Base-by-base conservation (phyloP, 2,329 filamentous ascomycete genomes). In the Escovopsis sp. region DNA sequence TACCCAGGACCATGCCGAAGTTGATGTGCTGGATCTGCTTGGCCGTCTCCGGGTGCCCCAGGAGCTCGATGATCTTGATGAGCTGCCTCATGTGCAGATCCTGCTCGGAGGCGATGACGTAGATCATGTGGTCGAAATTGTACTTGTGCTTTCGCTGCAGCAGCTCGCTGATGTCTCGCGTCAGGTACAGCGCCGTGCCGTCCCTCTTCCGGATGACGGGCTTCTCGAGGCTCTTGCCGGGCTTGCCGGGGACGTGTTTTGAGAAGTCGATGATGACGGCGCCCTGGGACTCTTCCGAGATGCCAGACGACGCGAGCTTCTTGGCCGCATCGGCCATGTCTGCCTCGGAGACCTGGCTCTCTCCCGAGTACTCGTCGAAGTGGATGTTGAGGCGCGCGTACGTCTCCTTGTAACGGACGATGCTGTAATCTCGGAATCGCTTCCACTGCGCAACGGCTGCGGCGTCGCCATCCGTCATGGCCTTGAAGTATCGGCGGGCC, bases 111-210 rank as follows among this genome's bases (percentile, higher is more conserved):
- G 79, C 78, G 21, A 85, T 73, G 9, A 86, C 79, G 48, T 85
- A 86, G 41, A 85, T 78, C 78, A 86, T 82, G 52, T 82, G 73
- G 57, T 86, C 79, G 46, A 82, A 84, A 10, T 73, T 53, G 57
- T 74, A 73, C 48, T 21, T 12, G 43, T 46, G 39, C 43, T 49
- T 44, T 37, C 81, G 72, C 48, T 75, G 70, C 35, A 85, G 58
- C 19, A 83, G 69, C 49, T 85, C 79, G 45, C 76, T 79, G 42
- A 87, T 79, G 54, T 88, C 80, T 44, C 81, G 73, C 34, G 82
- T 83, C 32, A 87, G 66, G 52, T 88, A 87, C 25, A 84, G 68
- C 28, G 78, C 79, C 11, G 79, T 84, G 37, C 81, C 81, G 43
- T 82, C 76, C 45, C 71, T 73, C 60, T 83, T 81, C 44, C 77